Conservation (phyloP, 1,284 basidiomycete genomes). For the Ustilago loliicola region DNA sequence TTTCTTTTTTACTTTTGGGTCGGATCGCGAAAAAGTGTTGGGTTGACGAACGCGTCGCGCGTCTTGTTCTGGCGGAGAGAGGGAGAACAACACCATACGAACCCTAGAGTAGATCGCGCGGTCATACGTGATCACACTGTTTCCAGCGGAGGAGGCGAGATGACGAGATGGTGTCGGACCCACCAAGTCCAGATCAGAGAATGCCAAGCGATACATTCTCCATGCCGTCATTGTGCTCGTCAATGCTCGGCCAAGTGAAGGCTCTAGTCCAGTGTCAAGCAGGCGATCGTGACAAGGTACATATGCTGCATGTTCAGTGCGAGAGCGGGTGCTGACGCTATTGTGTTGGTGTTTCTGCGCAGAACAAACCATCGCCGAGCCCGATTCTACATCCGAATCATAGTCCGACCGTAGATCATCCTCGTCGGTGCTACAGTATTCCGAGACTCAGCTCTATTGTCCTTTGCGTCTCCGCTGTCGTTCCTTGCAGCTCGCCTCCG, state of each 20-base stretch:
- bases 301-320: not conserved
- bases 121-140: not conserved
- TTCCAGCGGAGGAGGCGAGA: not conserved
- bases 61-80: not conserved
- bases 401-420: not conserved
- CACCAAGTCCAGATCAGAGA: not conserved
- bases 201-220: not conserved
- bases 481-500: constrained; percentile 1
- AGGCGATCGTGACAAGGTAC: not conserved
- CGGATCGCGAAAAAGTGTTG: not conserved
- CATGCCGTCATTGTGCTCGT: not conserved
- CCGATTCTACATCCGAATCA: constrained; percentile 1
- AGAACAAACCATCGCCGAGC: constrained; percentile 7
- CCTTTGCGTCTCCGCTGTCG: not conserved
- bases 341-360: not conserved
- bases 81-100: constrained; percentile 2
- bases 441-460: not conserved
- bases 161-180: not conserved
- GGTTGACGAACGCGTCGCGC: not conserved
- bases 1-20: not conserved
- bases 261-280: too few species aligned
- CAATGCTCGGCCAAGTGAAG: too few species aligned
- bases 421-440: not conserved
- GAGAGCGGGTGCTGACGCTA: not conserved
- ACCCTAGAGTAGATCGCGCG: not conserved